These are phyloP conservation scores for Backusella australiensis DNA, from an alignment of 192 early-diverging fungal species.

Conservation along the genomic window DNA sequence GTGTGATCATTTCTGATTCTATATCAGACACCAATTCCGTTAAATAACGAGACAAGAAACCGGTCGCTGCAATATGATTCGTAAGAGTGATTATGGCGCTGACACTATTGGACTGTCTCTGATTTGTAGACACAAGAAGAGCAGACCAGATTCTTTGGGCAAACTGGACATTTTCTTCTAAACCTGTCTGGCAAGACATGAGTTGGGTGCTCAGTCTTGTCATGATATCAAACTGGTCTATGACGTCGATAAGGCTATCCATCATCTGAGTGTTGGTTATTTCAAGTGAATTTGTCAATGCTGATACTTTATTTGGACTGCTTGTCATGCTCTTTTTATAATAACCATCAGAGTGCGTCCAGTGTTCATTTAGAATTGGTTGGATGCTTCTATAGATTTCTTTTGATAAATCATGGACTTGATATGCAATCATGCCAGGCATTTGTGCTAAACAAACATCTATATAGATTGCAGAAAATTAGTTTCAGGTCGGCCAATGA, in stretches of 20 bases:
- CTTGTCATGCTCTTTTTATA: not conserved
- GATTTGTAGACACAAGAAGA: not conserved
- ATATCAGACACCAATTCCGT: not conserved
- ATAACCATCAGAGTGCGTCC: not conserved
- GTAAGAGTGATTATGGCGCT: not conserved
- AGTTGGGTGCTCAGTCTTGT: not conserved
- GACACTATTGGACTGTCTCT: not conserved
- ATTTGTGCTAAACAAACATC: conserved; percentile 9
- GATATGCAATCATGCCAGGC: conserved; percentile 13
- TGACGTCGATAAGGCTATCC: not conserved
- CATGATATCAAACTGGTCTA: not conserved
- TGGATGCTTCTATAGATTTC: not conserved
- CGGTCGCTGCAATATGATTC: not conserved
- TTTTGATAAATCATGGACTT: conserved; percentile 1
- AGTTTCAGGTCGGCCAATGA: not conserved
- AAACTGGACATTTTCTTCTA: not conserved
- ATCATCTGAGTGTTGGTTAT: not conserved
- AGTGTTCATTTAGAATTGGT: not conserved
- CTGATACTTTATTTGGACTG: not conserved
- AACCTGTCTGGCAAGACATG: not conserved
- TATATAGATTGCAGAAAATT: not conserved
- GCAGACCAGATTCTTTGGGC: not conserved
- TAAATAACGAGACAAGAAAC: not conserved
- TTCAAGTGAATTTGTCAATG: not conserved
- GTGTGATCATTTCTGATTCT: not conserved